Evolutionary conservation across 1,139 yeast species (phyloP), one percentile per base, ranked within the genome.

Genomic region (Kurtzmaniella quercitrusa): DNA sequence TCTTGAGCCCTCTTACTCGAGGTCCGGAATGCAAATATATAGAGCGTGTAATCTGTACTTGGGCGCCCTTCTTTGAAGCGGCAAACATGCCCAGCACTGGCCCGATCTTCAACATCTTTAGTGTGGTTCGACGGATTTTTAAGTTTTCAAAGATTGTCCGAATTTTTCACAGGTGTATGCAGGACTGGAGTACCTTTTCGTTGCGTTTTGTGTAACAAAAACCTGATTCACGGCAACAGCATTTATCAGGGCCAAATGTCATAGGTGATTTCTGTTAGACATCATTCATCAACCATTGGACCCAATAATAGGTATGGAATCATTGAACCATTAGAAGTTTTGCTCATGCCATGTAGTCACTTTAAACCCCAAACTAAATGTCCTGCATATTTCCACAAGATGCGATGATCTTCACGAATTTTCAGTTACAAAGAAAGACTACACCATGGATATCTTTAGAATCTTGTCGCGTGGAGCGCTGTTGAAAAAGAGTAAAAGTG

Each of bases 381-480:
- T 12, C 9, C 30, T 26, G 30, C 30, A 26, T 26, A 26, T 26
- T n/a, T 22, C 7, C 26, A 8, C 37, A 18, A 18, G 20, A 20
- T 19, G 37, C 21, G 37, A 34, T 34, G 37, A 18, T 19, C 23
- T 19, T 34, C 23, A 12, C 15, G 26, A 34, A 34, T 34, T 34
- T 19, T 18, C 20, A 23, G 28, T 9, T 35, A 17, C 21, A 34
- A 33, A 14, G 12, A 23, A 22, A 23, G 23, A 6, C 3, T n/a
- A 28, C 26, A 37, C 19, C 16, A 91, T 93, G 98, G 98, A 93
- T 67, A 84, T 91, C 50, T 91, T 93, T 60, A 74, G 88, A 54
- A 82, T 93, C 3, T 74, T 93, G 40, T 74, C 89, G 1, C 72
- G 97, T 57, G 98, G 98, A 17, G 96, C 97, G 0, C 74, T 82